Evolutionary conservation across 208 protist species (phyloP).

Genomic region (Leishmania mexicana): DNA sequence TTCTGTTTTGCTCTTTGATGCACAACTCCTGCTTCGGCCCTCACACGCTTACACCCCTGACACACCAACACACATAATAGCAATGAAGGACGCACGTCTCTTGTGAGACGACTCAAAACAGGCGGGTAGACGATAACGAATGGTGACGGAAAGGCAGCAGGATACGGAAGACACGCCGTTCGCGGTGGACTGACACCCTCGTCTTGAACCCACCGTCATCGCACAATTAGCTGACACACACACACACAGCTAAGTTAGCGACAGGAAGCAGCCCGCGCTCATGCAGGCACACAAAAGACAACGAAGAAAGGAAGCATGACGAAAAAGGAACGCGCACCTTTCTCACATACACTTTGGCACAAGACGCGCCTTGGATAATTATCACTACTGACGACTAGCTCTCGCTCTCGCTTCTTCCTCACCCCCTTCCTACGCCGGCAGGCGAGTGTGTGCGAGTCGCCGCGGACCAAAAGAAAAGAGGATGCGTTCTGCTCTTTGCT

Average conservation of each 20-base stretch:
- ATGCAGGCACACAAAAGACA: background rate
- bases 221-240: background rate
- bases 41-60: background rate
- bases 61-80: background rate
- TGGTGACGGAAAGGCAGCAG: background rate
- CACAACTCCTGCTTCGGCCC: background rate
- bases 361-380: background rate
- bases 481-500: background rate
- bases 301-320: background rate
- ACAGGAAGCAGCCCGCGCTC: background rate
- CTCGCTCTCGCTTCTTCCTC: background rate
- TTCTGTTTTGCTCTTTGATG: background rate
- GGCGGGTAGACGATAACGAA: background rate
- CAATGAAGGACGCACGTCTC: background rate
- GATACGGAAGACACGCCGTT: background rate
- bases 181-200: background rate
- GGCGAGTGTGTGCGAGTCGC: background rate
- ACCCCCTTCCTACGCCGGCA: background rate
- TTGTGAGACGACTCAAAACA: background rate
- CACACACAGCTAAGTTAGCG: background rate
- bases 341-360: no score
- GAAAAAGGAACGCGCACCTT: background rate
- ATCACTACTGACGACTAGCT: background rate
- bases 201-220: background rate
- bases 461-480: conserved; percentile 1